Evolutionary conservation across 768 basidiomycete genomes (phyloP).

Genomic region (Amanita polypyramis): DNA sequence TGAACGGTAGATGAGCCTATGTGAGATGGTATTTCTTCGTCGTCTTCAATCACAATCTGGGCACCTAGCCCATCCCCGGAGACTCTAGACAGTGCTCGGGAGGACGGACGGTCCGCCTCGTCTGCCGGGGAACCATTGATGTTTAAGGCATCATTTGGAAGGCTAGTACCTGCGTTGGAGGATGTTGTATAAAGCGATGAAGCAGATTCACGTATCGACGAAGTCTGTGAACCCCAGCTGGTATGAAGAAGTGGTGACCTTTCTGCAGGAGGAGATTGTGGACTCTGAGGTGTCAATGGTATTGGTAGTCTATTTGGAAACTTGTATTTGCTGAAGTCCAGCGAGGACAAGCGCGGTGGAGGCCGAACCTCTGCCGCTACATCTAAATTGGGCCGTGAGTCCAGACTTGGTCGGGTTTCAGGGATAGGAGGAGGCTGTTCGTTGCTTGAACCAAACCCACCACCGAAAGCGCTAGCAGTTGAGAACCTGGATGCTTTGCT

Average conservation of each 20-base stretch:
- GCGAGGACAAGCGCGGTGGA: not conserved
- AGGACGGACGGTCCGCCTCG: slow-evolving; percentile 9
- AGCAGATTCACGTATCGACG: slow-evolving; percentile 16
- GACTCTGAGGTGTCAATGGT: not conserved
- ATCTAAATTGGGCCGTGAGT: slow-evolving; percentile 6
- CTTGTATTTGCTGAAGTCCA: not conserved
- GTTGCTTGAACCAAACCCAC: not conserved
- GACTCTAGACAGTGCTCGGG: slow-evolving; percentile 10
- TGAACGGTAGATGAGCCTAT: slow-evolving; percentile 11
- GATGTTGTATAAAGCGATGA: slow-evolving; percentile 4
- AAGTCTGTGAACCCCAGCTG: slow-evolving; percentile 25
- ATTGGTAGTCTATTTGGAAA: slow-evolving; percentile 5
- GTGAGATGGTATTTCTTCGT: slow-evolving; percentile 26
- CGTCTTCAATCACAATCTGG: slow-evolving; percentile 36
- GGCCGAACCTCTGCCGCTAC: slow-evolving; percentile 8
- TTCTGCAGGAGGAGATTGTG: slow-evolving; percentile 16
- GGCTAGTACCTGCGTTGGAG: not conserved
- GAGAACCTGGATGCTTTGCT: slow-evolving; percentile 24
- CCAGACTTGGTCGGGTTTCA: slow-evolving; percentile 11
- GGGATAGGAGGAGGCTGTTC: slow-evolving; percentile 14
- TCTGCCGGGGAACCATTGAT: slow-evolving; percentile 9
- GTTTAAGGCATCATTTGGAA: slow-evolving; percentile 11
- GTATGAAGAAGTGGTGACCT: slow-evolving; percentile 30
- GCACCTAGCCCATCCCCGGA: slow-evolving; percentile 15
- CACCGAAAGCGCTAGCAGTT: slow-evolving; percentile 4